These are phyloP conservation scores for Talaromyces wortmannii DNA, from an alignment of 495 filamentous ascomycete genomes.

Conservation along the genomic window DNA sequence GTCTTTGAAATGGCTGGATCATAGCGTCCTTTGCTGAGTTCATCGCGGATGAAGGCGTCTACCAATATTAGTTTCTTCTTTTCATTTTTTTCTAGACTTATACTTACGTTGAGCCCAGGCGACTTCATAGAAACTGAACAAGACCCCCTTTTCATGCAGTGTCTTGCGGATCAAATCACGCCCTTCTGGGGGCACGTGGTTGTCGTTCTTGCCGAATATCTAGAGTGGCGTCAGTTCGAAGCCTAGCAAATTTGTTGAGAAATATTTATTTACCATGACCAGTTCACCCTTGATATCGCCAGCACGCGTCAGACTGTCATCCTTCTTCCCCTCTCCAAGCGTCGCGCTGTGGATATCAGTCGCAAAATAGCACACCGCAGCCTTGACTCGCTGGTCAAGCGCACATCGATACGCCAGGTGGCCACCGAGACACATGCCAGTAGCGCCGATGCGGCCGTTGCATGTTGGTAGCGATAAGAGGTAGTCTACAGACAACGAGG, in stretches of 20 bases:
- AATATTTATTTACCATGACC: constrained; percentile 45
- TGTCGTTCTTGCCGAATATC: constrained; percentile 86
- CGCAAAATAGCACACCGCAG: constrained; percentile 83
- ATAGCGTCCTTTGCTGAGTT: constrained; percentile 87
- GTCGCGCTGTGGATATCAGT: constrained; percentile 81
- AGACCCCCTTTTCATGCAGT: constrained; percentile 65
- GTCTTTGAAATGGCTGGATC: constrained; percentile 79
- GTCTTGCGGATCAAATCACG: constrained; percentile 82
- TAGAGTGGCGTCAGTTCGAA: constrained; percentile 3
- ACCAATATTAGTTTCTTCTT: background rate
- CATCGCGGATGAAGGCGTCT: constrained; percentile 94
- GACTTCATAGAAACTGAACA: constrained; percentile 81
- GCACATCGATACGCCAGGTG: constrained; percentile 83
- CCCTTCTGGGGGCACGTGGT: constrained; percentile 79
- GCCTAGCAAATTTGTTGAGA: background rate
- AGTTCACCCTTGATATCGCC: constrained; percentile 76
- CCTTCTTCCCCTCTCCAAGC: constrained; percentile 61
- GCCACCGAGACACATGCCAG: constrained; percentile 94
- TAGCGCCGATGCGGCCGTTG: constrained; percentile 77
- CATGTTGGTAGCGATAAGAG: constrained; percentile 73
- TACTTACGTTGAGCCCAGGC: constrained; percentile 81
- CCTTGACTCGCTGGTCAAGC: constrained; percentile 67
- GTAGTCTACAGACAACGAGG: constrained; percentile 61
- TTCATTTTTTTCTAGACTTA: background rate
- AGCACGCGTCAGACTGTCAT: constrained; percentile 56